A percentile compares a stretch with the other conserved stretches of the same genome.
These are phyloP conservation scores for Chlorella sp. DNA, from an alignment of 139 green algal species.

Conservation along the genomic window DNA sequence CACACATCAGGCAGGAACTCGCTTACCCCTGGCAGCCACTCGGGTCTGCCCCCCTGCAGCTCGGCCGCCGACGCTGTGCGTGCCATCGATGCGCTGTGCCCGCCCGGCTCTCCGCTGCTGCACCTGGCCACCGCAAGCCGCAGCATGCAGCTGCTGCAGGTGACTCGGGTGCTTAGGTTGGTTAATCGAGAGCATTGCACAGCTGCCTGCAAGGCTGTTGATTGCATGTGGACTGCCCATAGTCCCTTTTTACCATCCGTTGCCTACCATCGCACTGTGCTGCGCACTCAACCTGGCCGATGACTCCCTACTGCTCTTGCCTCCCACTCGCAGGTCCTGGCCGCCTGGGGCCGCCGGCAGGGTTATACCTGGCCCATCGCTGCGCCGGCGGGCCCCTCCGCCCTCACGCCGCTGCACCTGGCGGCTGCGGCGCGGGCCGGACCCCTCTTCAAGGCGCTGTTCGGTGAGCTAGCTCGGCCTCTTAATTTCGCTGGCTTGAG, in stretches of 20 bases:
- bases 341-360: background rate
- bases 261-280: too few species aligned
- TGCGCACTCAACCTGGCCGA: too few species aligned
- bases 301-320: too few species aligned
- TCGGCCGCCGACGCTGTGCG: constrained; percentile 8
- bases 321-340: background rate
- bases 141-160: background rate
- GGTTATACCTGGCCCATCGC: background rate
- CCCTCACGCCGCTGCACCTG: constrained; percentile 33
- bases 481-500: too few species aligned
- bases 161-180: too few species aligned
- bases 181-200: too few species aligned
- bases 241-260: too few species aligned
- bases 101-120: constrained; percentile 1
- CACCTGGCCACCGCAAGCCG: background rate
- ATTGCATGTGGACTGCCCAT: too few species aligned
- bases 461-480: background rate
- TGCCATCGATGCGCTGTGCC: background rate
- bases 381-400: background rate
- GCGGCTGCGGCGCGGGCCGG: background rate
- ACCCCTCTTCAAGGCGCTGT: background rate
- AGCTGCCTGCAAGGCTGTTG: too few species aligned
- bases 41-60: too few species aligned
- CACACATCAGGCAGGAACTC: too few species aligned
- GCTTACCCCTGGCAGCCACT: too few species aligned